phyloP scores from a whole-genome alignment of 768 basidiomycete species.

The Hericium erinaceus region DNA sequence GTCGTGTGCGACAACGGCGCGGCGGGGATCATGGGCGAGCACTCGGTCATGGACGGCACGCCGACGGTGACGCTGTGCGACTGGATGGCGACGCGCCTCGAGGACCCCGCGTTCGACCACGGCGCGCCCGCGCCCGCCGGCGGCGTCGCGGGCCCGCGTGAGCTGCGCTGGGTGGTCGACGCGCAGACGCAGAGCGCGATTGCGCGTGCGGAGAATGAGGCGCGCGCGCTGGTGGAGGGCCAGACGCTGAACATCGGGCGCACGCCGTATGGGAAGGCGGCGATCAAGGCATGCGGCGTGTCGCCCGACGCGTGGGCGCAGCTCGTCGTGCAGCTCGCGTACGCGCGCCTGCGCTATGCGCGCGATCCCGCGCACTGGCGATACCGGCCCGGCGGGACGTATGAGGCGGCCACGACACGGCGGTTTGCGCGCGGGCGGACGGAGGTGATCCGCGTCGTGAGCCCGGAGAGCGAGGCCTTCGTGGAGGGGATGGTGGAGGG shows the following conservation, averaged over 20 bases:
- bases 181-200: conserved; percentile 42
- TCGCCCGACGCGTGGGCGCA: conserved; percentile 95
- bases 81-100: conserved; percentile 51
- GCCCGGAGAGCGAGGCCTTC: conserved; percentile 68
- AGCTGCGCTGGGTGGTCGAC: conserved; percentile 59
- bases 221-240: conserved; percentile 46
- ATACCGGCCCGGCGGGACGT: conserved; percentile 62
- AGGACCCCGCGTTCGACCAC: conserved; percentile 55
- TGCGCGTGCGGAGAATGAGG: conserved; percentile 41
- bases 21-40: conserved; percentile 89
- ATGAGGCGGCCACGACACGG: conserved; percentile 90
- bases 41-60: conserved; percentile 86
- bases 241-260: conserved; percentile 56
- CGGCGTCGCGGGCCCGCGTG: conserved; percentile 27
- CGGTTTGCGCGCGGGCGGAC: conserved; percentile 85
- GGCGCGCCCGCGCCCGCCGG: conserved; percentile 25
- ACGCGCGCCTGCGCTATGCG: conserved; percentile 51
- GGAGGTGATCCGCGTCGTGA: conserved; percentile 86
- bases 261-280: conserved; percentile 76
- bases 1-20: conserved; percentile 75
- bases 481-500: conserved; percentile 62
- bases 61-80: conserved; percentile 70
- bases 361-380: conserved; percentile 25
- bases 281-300: conserved; percentile 80
- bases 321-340: conserved; percentile 86